A percentile compares a stretch with the other conserved stretches of the same genome.
Evolutionary conservation across 2,329 filamentous ascomycete genomes (phyloP).

Genomic region (Zarea fungicola): DNA sequence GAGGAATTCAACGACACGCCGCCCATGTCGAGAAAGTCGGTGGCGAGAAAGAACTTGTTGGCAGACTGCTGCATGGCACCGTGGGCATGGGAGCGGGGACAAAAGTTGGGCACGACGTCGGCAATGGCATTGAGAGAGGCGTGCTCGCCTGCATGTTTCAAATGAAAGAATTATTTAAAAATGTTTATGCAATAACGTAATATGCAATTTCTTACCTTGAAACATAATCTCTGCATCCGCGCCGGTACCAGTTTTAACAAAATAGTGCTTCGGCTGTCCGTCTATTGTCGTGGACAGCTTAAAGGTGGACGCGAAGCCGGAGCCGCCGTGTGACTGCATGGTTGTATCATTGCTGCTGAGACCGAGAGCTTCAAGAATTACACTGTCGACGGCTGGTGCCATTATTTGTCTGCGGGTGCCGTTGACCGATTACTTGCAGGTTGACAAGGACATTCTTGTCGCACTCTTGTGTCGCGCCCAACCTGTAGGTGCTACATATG

Average conservation of each 20-base stretch:
- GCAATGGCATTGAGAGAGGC: slow-evolving; percentile 80
- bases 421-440: background rate
- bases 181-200: slow-evolving; percentile 11
- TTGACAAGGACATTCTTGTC: background rate
- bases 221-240: slow-evolving; percentile 63
- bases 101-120: slow-evolving; percentile 64
- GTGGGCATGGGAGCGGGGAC: slow-evolving; percentile 69
- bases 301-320: slow-evolving; percentile 63
- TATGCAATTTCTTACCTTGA: too few species aligned
- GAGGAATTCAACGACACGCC: slow-evolving; percentile 33
- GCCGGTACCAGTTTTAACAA: slow-evolving; percentile 66
- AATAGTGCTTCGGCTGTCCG: slow-evolving; percentile 52
- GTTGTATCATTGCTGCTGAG: slow-evolving; percentile 51
- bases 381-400: slow-evolving; percentile 51
- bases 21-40: slow-evolving; percentile 77
- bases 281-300: slow-evolving; percentile 45
- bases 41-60: slow-evolving; percentile 55
- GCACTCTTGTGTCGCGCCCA: too few species aligned
- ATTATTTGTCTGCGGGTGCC: slow-evolving; percentile 23
- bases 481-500: too few species aligned
- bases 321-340: slow-evolving; percentile 58
- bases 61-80: slow-evolving; percentile 52
- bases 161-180: slow-evolving; percentile 16
- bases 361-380: slow-evolving; percentile 55
- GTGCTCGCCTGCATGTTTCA: slow-evolving; percentile 60